A percentile compares a stretch with the other conserved stretches of the same genome.
Evolutionary conservation across 2,329 filamentous ascomycete species (phyloP).

Genomic region (Pestalotiopsis sp.): DNA sequence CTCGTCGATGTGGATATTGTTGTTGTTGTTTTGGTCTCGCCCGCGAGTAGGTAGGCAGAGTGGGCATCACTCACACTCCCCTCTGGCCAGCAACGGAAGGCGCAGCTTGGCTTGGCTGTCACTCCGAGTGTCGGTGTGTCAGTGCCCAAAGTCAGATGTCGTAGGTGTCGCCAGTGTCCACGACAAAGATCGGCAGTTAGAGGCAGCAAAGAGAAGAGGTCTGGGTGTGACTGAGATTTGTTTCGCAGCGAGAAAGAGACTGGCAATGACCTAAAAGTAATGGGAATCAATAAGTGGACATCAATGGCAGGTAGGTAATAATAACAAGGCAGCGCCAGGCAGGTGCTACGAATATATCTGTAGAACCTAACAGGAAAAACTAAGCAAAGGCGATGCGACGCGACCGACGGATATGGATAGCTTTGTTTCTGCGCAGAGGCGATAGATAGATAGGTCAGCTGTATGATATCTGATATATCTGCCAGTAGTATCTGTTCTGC

Average conservation of each 20-base stretch:
- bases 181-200: not conserved
- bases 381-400: not conserved
- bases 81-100: too few species aligned
- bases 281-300: not conserved
- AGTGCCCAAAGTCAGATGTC: not conserved
- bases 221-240: not conserved
- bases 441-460: not conserved
- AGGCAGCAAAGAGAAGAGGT: not conserved
- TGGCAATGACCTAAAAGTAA: not conserved
- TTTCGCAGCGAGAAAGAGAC: not conserved
- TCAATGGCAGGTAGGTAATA: not conserved
- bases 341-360: not conserved
- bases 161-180: not conserved
- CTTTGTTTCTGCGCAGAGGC: not conserved
- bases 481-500: not conserved
- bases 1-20: not conserved
- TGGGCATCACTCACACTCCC: not conserved
- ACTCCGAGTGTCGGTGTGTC: not conserved
- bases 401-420: not conserved
- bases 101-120: not conserved
- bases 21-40: conserved; percentile 3
- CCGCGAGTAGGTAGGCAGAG: not conserved
- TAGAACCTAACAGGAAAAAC: not conserved
- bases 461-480: not conserved
- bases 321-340: not conserved